These are phyloP conservation scores for Pyrrhoderma lamaoense DNA, from an alignment of 1,284 basidiomycete species.

Conservation along the genomic window DNA sequence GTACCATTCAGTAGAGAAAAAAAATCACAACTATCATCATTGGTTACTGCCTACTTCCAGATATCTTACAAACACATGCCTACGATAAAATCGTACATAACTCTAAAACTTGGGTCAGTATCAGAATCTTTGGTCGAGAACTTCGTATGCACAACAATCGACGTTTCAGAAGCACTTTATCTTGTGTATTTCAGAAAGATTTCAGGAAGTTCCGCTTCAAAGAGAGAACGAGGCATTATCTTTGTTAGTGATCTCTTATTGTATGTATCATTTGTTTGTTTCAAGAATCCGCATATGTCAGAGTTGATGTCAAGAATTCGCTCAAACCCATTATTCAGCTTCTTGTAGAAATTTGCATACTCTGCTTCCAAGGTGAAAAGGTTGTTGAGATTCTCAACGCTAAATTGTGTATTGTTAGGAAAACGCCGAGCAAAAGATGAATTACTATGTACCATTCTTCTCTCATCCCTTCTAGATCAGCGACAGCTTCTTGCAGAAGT, in stretches of 20 bases:
- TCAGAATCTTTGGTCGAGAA: no score
- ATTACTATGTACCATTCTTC: conserved; percentile 30
- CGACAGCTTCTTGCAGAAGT: conserved; percentile 35
- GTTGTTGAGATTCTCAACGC: conserved; percentile 34
- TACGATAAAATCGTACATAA: no score
- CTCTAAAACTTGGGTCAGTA: no score
- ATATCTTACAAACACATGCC: no score
- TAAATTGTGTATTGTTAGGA: conserved; percentile 22
- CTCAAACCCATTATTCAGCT: conserved; percentile 29
- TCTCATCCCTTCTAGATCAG: conserved; percentile 34
- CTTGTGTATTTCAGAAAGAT: conserved; percentile 11
- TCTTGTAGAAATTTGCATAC: conserved; percentile 32
- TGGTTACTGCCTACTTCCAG: no score
- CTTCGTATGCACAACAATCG: no score
- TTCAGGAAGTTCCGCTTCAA: conserved; percentile 20
- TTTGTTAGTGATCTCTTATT: conserved; percentile 31
- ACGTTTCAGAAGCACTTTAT: no score
- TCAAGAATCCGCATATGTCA: conserved; percentile 24
- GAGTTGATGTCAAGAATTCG: conserved; percentile 29
- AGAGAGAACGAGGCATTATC: conserved; percentile 31
- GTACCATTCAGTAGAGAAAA: no score
- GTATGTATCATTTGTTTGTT: conserved; percentile 30
- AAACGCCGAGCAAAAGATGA: conserved; percentile 12
- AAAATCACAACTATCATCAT: no score
- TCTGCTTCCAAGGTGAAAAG: conserved; percentile 37